A percentile compares a stretch with the other conserved stretches of the same genome.
phyloP scores from a whole-genome alignment of 169 alveolate genomes.

The Pseudocohnilembus persalinus region DNA sequence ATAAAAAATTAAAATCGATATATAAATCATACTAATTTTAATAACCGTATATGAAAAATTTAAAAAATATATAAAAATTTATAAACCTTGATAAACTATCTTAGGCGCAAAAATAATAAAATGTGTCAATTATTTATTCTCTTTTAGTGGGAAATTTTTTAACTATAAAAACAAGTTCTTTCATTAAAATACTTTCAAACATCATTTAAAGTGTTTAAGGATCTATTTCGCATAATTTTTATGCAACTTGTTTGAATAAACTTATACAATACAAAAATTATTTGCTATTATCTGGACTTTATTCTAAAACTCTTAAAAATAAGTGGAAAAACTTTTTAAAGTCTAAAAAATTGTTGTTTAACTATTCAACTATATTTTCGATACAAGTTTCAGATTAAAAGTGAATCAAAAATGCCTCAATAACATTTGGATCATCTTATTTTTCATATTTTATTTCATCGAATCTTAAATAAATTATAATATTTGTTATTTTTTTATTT shows the following conservation, averaged over 20 bases:
- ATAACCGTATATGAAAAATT: not conserved
- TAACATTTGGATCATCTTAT: not conserved
- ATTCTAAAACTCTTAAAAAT: conserved; percentile 29
- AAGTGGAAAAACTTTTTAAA: conserved; percentile 36
- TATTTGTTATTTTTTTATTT: too few relatives aligned
- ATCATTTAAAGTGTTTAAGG: conserved; percentile 40
- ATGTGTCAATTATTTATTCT: conserved; percentile 23
- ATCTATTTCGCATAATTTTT: conserved; percentile 32
- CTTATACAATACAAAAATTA: conserved; percentile 7
- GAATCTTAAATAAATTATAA: too few relatives aligned
- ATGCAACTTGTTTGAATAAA: conserved; percentile 26
- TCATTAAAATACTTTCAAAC: conserved; percentile 45
- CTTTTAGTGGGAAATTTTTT: conserved; percentile 28
- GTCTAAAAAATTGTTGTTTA: conserved; percentile 41
- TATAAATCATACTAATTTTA: too few relatives aligned
- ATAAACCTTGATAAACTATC: conserved; percentile 1
- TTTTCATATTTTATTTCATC: conserved; percentile 41
- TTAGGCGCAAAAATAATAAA: conserved; percentile 25
- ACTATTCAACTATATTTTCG: conserved; percentile 18
- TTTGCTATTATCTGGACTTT: conserved; percentile 13
- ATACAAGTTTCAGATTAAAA: not conserved
- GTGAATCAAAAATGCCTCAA: not conserved
- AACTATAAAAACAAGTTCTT: conserved; percentile 10
- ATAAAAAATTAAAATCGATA: too few relatives aligned
- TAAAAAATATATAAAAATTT: too few relatives aligned